Conservation (phyloP, 108 stramenopile species). For the Pseudonitzschia multistriata region DNA sequence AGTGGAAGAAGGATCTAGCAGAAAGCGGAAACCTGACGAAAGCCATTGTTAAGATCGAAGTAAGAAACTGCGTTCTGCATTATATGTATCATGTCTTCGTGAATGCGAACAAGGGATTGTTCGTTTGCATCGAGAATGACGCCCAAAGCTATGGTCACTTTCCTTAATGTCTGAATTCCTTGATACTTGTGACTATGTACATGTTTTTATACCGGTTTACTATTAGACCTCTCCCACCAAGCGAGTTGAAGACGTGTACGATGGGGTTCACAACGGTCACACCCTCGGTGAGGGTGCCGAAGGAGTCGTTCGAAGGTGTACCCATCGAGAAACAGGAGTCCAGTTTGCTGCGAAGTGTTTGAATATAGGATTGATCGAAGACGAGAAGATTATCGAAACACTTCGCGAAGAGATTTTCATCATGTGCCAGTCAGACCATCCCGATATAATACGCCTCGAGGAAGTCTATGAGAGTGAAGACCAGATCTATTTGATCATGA, state of each 20-base stretch:
- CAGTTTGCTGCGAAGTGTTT: slow-evolving; percentile 83
- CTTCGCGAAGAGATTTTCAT: slow-evolving; percentile 82
- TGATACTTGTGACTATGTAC: too few relatives aligned
- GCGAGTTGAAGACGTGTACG: slow-evolving; percentile 73
- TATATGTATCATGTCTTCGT: background rate
- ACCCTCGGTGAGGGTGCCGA: slow-evolving; percentile 76
- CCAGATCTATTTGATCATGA: slow-evolving; percentile 80
- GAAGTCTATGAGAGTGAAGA: slow-evolving; percentile 75
- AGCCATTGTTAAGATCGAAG: slow-evolving; percentile 40
- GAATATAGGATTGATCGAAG: slow-evolving; percentile 63
- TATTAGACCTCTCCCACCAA: background rate
- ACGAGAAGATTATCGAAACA: slow-evolving; percentile 49
- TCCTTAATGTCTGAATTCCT: too few relatives aligned
- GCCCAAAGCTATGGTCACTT: too few relatives aligned
- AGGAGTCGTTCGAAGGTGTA: slow-evolving; percentile 75
- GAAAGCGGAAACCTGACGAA: slow-evolving; percentile 21
- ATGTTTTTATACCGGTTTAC: background rate
- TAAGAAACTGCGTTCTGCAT: slow-evolving; percentile 1
- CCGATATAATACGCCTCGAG: slow-evolving; percentile 79
- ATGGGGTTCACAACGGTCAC: slow-evolving; percentile 78
- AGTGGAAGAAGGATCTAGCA: slow-evolving; percentile 21
- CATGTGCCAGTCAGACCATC: slow-evolving; percentile 90
- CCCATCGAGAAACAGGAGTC: slow-evolving; percentile 69
- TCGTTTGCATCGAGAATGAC: too few relatives aligned
- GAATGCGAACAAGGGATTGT: background rate